These are phyloP conservation scores for Phaeophleospora eucalypticola DNA, from an alignment of 2,329 filamentous ascomycete species.

Conservation along the genomic window DNA sequence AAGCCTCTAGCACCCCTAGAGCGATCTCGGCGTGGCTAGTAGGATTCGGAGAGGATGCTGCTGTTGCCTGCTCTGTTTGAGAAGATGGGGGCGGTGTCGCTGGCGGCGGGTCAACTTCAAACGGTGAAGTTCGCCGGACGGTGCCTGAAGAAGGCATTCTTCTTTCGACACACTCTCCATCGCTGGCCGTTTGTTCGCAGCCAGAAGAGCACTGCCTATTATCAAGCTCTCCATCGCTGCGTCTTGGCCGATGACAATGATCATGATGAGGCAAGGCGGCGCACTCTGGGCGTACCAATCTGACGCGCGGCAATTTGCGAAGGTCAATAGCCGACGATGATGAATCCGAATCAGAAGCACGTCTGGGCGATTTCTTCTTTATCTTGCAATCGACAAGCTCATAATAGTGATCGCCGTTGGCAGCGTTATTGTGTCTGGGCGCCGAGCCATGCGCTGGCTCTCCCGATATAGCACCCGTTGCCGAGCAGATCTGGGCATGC, in stretches of 20 bases:
- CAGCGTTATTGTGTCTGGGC: slow-evolving; percentile 6
- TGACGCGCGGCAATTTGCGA: slow-evolving; percentile 23
- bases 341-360: slow-evolving; percentile 1
- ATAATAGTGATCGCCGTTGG: slow-evolving; percentile 9
- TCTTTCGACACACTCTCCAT: slow-evolving; percentile 12
- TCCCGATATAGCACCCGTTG: slow-evolving; percentile 1
- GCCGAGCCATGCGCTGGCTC: slow-evolving; percentile 5
- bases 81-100: background rate
- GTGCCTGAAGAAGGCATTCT: slow-evolving; percentile 4
- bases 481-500: slow-evolving; percentile 8
- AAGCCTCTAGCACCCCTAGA: slow-evolving; percentile 2
- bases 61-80: background rate
- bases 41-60: background rate
- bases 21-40: slow-evolving; percentile 4
- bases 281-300: slow-evolving; percentile 27
- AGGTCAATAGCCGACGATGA: slow-evolving; percentile 6
- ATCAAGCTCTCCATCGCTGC: background rate
- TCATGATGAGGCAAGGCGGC: slow-evolving; percentile 22
- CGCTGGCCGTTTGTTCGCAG: slow-evolving; percentile 14
- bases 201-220: slow-evolving; percentile 20
- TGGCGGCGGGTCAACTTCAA: background rate
- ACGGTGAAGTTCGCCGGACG: background rate
- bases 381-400: background rate
- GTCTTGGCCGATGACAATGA: slow-evolving; percentile 1
- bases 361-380: slow-evolving; percentile 6